phyloP scores from a whole-genome alignment of 768 basidiomycete genomes.

The Vararia minispora region DNA sequence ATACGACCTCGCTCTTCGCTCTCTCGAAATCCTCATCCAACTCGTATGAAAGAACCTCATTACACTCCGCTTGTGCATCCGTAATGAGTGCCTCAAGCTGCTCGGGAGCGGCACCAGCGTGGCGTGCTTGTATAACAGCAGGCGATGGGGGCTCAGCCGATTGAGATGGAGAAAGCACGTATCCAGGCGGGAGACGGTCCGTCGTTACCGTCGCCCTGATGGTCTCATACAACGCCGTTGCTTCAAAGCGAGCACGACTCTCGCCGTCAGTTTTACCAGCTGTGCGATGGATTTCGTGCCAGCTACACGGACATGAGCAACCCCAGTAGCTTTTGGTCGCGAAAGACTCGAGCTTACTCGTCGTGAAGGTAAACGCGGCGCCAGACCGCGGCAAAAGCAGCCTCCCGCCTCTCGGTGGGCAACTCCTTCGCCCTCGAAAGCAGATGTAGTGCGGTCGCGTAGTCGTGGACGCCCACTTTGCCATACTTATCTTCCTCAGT shows the following conservation, averaged over 20 bases:
- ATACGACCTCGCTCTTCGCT: too few species aligned
- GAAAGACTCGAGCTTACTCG: constrained; percentile 39
- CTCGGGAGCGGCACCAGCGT: constrained; percentile 63
- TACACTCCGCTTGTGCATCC: constrained; percentile 56
- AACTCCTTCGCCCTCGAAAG: constrained; percentile 53
- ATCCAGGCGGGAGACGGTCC: constrained; percentile 31
- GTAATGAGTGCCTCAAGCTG: constrained; percentile 44
- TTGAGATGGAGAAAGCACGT: constrained; percentile 43
- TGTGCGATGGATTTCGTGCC: constrained; percentile 67
- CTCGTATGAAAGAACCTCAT: constrained; percentile 39
- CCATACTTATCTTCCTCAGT: too few species aligned
- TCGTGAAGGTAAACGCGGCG: constrained; percentile 81
- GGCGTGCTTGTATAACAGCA: constrained; percentile 56
- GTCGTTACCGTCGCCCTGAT: constrained; percentile 37
- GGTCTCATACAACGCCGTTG: constrained; percentile 66
- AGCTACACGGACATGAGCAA: constrained; percentile 35
- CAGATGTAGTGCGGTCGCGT: constrained; percentile 56
- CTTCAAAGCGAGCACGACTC: constrained; percentile 56
- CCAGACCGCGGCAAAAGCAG: constrained; percentile 74
- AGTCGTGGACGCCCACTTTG: constrained; percentile 61
- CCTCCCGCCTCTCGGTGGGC: constrained; percentile 56
- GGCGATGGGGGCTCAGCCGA: constrained; percentile 47
- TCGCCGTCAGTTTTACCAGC: constrained; percentile 67
- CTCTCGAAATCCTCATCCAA: constrained; percentile 51
- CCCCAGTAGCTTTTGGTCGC: neutral